These are phyloP conservation scores for Vicia sativa DNA, from an alignment of 306 rosid genomes.

Conservation along the genomic window DNA sequence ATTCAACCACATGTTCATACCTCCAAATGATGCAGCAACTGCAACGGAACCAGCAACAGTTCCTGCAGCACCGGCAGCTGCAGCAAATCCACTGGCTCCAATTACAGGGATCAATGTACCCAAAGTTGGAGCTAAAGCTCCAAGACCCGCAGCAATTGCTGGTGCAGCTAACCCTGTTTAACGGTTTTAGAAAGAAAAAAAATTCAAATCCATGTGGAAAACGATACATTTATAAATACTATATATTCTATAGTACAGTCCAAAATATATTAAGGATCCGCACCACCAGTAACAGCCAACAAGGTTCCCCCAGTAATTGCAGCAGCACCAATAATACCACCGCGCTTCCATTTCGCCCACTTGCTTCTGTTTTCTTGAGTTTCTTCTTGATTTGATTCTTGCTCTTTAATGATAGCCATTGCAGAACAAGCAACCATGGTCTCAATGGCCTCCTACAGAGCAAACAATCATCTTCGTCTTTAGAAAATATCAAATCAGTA, in stretches of 20 bases:
- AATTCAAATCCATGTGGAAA: slow-evolving; percentile 24
- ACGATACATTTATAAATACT: slow-evolving; percentile 10
- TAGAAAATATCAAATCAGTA: slow-evolving; percentile 31
- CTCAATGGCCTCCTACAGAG: slow-evolving; percentile 88
- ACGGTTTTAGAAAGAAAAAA: slow-evolving; percentile 38
- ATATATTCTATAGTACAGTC: slow-evolving; percentile 22
- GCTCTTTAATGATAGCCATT: slow-evolving; percentile 70
- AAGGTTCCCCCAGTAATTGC: slow-evolving; percentile 90
- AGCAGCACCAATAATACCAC: slow-evolving; percentile 97
- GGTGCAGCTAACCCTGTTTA: slow-evolving; percentile 94
- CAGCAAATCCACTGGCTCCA: slow-evolving; percentile 94
- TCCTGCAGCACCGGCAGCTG: slow-evolving; percentile 94
- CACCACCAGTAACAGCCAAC: slow-evolving; percentile 96
- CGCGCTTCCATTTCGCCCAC: slow-evolving; percentile 89
- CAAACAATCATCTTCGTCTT: slow-evolving; percentile 32
- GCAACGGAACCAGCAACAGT: slow-evolving; percentile 93
- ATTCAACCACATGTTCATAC: slow-evolving; percentile 44
- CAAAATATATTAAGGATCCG: slow-evolving; percentile 36
- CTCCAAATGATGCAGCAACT: slow-evolving; percentile 98
- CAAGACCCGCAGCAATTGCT: slow-evolving; percentile 90
- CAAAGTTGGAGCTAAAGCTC: slow-evolving; percentile 92
- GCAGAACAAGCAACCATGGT: slow-evolving; percentile 90
- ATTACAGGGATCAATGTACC: slow-evolving; percentile 89
- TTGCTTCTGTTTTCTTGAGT: slow-evolving; percentile 52
- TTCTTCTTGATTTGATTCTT: slow-evolving; percentile 61